Evolutionary conservation across 1,284 basidiomycete species (phyloP), one percentile per base, ranked within the genome.

Genomic region (Neotropicomus parvogracilis): DNA sequence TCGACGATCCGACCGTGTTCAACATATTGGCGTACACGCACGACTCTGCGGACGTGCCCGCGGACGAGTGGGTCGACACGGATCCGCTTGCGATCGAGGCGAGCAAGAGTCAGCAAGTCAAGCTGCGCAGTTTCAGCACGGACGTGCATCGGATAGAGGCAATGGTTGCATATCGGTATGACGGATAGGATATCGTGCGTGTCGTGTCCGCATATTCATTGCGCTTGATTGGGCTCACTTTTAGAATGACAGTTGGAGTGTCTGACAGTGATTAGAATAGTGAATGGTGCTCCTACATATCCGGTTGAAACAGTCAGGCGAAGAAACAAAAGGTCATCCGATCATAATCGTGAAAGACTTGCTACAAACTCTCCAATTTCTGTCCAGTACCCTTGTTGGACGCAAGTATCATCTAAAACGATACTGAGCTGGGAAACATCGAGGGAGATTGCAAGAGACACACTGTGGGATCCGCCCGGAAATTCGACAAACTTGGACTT

Each of bases 11-110:
- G 26, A 98, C 94, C 61, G 83, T 86, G 65, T 94, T 99, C 79
- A 97, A 95, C 58, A 95, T 98, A 56, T 78, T 98, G 37, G 93
- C 91, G 5, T 98, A 98, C 70, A 97, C 93, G 1, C 84, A 83
- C 19, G 85, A 88, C 47, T 89, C 86, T 31, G 88, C 88, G 10
- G 87, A 95, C 58, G 83, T 95, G 1, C 92, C 94, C 34, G 88
- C 85, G 12, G 84, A 88, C 51, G 88, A 91, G 62, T 98, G 95
- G 95, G 83, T 91, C 17, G 94, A 97, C 64, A 93, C 91, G 1
- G 93, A 97, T 67, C 92, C 95, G 9, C 78, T 97, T 43, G 86
- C 95, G 33, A 98, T 99, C 64, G 91, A 95, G 67, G 87, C 91
- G 26, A 88, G 91, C 59, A 94, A 97, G 71, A 95, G 93, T 60